Evolutionary conservation across 2,329 filamentous ascomycete species (phyloP), one percentile per base, ranked within the genome.

Genomic region (Periconia macrospinosa): DNA sequence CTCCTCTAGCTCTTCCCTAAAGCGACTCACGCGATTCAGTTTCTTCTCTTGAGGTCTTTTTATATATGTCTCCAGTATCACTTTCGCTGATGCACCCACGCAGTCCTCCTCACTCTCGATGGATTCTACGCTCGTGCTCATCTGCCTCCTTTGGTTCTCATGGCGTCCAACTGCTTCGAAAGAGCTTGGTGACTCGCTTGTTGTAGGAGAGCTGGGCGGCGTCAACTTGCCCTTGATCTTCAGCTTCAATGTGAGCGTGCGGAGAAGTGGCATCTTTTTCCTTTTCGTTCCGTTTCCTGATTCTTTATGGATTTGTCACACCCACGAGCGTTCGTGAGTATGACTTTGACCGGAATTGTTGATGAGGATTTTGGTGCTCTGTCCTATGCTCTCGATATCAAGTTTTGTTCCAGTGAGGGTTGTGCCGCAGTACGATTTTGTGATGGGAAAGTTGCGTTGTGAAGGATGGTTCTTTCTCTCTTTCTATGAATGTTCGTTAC

Each of bases 221-320:
- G 44, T 23, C 1, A 30, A 17, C 27, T 35, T 63, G 51, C 67
- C 57, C 13, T 65, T 67, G 9, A 61, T 67, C 52, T 67, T 70
- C 50, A 72, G 58, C 49, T 68, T 71, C 19, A 58, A 64, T 13
- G 67, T 69, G 33, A 71, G 52, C 46, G 50, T 59, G 56, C 67
- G 65, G 17, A 71, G 57, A 53, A 72, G 52, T 18, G 69, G 66
- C 69, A 72, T 71, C 3, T 46, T 63, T 48, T 19, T 23, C 33
- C 15, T 37, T n/a, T n/a, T n/a, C 11, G 15, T 3, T 41, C 47
- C 41, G 23, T 15, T 42, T 17, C 42, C 23, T 5, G 23, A 27
- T 27, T 35, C 40, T 40, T 46, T 35, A 30, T 35, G 30, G 30
- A 33, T 45, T 10, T 18, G n/a, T 27, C 8, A 8, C 23, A 27